Evolutionary conservation across 2,329 filamentous ascomycete species (phyloP).

Genomic region (Fusarium napiforme): DNA sequence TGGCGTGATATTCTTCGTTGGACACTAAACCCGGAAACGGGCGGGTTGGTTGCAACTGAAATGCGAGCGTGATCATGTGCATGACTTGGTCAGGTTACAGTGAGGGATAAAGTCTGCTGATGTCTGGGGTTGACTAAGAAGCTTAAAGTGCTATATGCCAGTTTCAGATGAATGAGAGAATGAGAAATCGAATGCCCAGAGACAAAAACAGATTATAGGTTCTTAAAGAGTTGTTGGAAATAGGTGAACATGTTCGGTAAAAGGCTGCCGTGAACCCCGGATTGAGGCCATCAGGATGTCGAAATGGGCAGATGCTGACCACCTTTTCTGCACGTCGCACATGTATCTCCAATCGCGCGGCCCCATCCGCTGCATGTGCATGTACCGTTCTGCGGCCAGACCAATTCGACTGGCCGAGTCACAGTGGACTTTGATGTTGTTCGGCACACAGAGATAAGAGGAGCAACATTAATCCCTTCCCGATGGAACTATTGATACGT

Average conservation of each 20-base stretch:
- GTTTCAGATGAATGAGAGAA: neutral
- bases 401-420: neutral
- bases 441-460: neutral
- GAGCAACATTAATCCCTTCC: neutral
- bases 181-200: rapidly evolving
- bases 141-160: neutral
- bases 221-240: neutral
- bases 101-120: conserved; percentile 1
- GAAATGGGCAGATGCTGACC: conserved; percentile 20
- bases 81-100: neutral
- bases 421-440: neutral
- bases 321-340: conserved; percentile 8
- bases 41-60: neutral
- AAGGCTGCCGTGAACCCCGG: neutral
- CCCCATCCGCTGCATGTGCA: neutral
- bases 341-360: neutral
- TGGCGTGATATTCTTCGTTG: neutral
- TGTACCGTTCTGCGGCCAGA: neutral
- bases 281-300: neutral
- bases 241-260: rapidly evolving
- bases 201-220: rapidly evolving
- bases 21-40: neutral
- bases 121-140: neutral
- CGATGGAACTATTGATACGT: no score
- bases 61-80: neutral